Conservation (phyloP, 345 rosid genomes). For the Lepidium aucheri region DNA sequence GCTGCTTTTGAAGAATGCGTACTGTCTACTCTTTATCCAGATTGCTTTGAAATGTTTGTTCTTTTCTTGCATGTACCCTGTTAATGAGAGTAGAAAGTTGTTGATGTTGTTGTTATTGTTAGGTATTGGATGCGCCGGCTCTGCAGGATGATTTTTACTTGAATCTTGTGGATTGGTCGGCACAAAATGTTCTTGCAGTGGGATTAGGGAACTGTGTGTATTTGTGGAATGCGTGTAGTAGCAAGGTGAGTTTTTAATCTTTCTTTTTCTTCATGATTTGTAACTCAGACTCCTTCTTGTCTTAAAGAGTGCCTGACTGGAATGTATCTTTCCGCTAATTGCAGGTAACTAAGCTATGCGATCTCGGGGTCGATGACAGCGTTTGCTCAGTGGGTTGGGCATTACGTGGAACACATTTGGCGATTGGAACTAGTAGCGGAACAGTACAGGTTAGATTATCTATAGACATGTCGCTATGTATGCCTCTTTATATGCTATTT, state of each 20-base stretch:
- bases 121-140: slow-evolving; percentile 99
- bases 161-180: slow-evolving; percentile 98
- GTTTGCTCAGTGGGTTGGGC: slow-evolving; percentile 99
- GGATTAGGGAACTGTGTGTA: slow-evolving; percentile 95
- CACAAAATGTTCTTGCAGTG: slow-evolving; percentile 85
- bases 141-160: slow-evolving; percentile 98
- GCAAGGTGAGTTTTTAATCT: slow-evolving; percentile 49
- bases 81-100: background rate
- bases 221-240: slow-evolving; percentile 98
- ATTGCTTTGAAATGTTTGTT: background rate
- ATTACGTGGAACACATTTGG: slow-evolving; percentile 73
- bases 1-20: background rate
- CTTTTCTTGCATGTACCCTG: background rate
- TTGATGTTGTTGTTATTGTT: slow-evolving; percentile 7
- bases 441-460: slow-evolving; percentile 62
- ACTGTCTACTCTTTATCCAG: background rate
- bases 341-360: slow-evolving; percentile 95
- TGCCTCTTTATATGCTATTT: background rate
- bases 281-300: background rate
- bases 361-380: slow-evolving; percentile 74
- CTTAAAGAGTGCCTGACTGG: background rate
- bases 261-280: background rate
- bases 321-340: background rate
- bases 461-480: background rate
- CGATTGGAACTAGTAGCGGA: slow-evolving; percentile 87